phyloP scores from a whole-genome alignment of 1,139 yeast species.

The Schwanniomyces etchellsii region DNA sequence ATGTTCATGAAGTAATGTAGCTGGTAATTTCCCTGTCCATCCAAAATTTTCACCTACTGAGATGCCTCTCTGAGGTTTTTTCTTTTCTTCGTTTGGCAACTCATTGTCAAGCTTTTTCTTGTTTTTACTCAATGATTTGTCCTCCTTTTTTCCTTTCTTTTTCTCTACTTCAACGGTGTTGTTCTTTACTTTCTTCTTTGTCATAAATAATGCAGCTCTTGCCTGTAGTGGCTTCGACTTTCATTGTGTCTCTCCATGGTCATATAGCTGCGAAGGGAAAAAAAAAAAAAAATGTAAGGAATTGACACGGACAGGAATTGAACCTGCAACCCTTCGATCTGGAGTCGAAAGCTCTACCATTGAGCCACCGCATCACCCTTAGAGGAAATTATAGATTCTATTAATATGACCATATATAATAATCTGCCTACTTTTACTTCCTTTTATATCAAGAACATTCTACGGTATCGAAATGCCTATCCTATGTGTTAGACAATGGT shows the following conservation, averaged over 20 bases:
- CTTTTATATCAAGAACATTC: too few species aligned
- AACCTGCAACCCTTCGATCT: constrained; percentile 75
- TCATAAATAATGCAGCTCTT: not conserved
- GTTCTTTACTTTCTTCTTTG: constrained; percentile 5
- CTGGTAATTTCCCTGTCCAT: constrained; percentile 96
- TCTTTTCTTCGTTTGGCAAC: constrained; percentile 10
- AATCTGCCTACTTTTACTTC: too few species aligned
- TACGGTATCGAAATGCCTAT: too few species aligned
- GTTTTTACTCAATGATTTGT: constrained; percentile 1
- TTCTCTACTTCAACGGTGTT: constrained; percentile 2
- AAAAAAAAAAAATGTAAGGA: constrained; percentile 15
- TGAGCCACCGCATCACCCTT: constrained; percentile 81
- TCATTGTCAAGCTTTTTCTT: too few species aligned
- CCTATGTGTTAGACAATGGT: too few species aligned
- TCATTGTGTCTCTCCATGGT: not conserved
- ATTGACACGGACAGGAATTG: constrained; percentile 71
- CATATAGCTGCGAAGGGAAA: not conserved
- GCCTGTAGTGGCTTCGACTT: constrained; percentile 2
- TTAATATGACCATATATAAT: constrained; percentile 1
- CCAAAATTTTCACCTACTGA: constrained; percentile 46
- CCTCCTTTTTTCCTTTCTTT: constrained; percentile 3
- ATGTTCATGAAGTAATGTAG: constrained; percentile 77
- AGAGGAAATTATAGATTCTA: constrained; percentile 1
- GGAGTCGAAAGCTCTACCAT: constrained; percentile 93
- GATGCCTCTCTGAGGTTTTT: constrained; percentile 37